Base-by-base conservation (phyloP, 1,284 basidiomycete species). In the Uromyces viciae-fabae region DNA sequence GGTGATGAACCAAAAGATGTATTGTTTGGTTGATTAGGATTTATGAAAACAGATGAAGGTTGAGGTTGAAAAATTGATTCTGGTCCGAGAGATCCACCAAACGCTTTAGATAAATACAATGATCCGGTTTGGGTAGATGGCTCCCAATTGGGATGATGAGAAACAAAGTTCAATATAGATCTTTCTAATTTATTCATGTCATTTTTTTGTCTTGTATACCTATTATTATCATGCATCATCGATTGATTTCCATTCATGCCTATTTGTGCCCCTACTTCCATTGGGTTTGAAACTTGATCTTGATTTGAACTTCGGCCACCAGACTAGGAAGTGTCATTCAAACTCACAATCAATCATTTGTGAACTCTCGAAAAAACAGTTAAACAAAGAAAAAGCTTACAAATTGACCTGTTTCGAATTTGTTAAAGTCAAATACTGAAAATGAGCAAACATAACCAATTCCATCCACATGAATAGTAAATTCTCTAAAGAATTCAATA, bases 371-470 rank as follows among this genome's bases (percentile, higher is more conserved):
- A 38, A 58, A 40, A 36, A 19, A 36, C 1, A 49, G 15, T 9
- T 58, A 4, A 43, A 69, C 19, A 56, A 42, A 25, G 36, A 9
- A 38, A 40, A 33, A 15, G 52, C 77, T 72, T 33, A 80, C 77
- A 25, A 54, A 60, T 25, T 15, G 36, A n/a, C 36, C 69, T 19
- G 60, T 49, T n/a, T 69, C 77, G 14, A 80, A 64, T 58, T 80
- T 80, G 42, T 71, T 73, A 56, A 98, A 98, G 86, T 98, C 95
- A 85, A 99, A 99, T 79, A 97, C 95, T 0, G 96, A 97, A 87
- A 98, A 99, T 82, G 93, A 94, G 86, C 97, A 99, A 11, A 99
- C 94, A 85, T 97, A 96, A 14, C 97, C 96, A 2, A 97, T 89
- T 0, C 95, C 94, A 83, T 98, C 95, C 42, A 99, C 93, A 86